Percentiles rank a stretch among this genome's conserved stretches.
phyloP scores from a whole-genome alignment of 2,329 filamentous ascomycete genomes.

The Plenodomus tracheiphilus region DNA sequence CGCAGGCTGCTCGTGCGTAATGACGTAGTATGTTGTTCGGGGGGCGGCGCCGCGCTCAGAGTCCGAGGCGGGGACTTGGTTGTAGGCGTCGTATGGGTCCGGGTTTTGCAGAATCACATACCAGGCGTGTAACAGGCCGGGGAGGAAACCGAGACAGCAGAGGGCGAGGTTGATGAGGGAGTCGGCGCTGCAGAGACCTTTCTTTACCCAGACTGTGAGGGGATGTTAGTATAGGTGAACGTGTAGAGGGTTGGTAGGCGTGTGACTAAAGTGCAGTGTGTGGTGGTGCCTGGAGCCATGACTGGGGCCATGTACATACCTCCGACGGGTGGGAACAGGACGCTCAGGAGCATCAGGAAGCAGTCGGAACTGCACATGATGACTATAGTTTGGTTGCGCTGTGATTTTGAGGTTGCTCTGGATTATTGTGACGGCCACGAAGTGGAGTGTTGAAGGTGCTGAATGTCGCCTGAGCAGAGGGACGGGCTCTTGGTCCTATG shows the following conservation, averaged over 20 bases:
- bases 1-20: constrained; percentile 44
- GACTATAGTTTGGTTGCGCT: constrained; percentile 2
- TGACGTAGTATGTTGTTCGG: constrained; percentile 32
- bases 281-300: not conserved
- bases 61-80: constrained; percentile 60
- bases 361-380: constrained; percentile 64
- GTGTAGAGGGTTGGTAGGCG: not conserved
- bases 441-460: not conserved
- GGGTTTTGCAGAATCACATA: constrained; percentile 95
- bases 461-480: constrained; percentile 9
- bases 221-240: constrained; percentile 7
- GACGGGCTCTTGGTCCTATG: constrained; percentile 8
- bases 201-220: constrained; percentile 86
- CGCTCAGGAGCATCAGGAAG: constrained; percentile 62
- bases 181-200: constrained; percentile 89
- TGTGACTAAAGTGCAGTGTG: not conserved
- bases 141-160: constrained; percentile 64
- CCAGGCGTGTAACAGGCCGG: constrained; percentile 92
- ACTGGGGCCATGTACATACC: not conserved
- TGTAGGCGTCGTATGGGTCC: constrained; percentile 66
- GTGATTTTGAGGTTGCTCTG: not conserved
- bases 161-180: constrained; percentile 94
- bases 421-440: not conserved
- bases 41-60: constrained; percentile 51
- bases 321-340: constrained; percentile 46